A percentile compares a stretch with the other conserved stretches of the same genome.
These are phyloP conservation scores for Boletus eberwhitei DNA, from an alignment of 768 basidiomycete genomes.

Conservation along the genomic window DNA sequence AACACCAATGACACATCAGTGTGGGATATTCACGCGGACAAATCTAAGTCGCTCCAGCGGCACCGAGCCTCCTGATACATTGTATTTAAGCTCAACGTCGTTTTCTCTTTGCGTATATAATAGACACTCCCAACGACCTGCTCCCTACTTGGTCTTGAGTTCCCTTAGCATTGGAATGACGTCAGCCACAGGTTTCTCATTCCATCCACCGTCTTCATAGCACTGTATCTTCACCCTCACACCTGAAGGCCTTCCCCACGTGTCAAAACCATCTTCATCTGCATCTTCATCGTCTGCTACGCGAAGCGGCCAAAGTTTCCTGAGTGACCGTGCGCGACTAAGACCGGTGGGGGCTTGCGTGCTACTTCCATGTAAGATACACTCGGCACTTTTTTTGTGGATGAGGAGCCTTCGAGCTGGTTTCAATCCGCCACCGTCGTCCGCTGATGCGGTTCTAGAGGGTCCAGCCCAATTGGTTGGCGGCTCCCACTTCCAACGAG, in stretches of 20 bases:
- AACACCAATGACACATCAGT: too few relatives aligned
- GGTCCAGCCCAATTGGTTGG: slow-evolving; percentile 28
- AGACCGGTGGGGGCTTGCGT: background rate
- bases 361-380: background rate
- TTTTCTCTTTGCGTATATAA: background rate
- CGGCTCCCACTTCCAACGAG: slow-evolving; percentile 17
- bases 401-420: background rate
- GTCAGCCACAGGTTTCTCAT: slow-evolving; percentile 25
- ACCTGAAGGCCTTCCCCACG: background rate
- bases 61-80: background rate
- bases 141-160: slow-evolving; percentile 19
- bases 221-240: slow-evolving; percentile 15
- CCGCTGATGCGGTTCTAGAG: background rate
- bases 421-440: background rate
- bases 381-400: slow-evolving; percentile 1
- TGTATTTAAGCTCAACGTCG: background rate
- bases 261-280: background rate
- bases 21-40: slow-evolving; percentile 6
- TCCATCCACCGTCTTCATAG: slow-evolving; percentile 12
- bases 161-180: slow-evolving; percentile 30
- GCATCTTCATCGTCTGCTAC: background rate
- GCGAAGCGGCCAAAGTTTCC: background rate
- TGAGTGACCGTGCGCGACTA: background rate
- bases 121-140: background rate
- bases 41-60: background rate